Conservation (phyloP, 73 alveolate genomes). For the Paramecium octaurelia region DNA sequence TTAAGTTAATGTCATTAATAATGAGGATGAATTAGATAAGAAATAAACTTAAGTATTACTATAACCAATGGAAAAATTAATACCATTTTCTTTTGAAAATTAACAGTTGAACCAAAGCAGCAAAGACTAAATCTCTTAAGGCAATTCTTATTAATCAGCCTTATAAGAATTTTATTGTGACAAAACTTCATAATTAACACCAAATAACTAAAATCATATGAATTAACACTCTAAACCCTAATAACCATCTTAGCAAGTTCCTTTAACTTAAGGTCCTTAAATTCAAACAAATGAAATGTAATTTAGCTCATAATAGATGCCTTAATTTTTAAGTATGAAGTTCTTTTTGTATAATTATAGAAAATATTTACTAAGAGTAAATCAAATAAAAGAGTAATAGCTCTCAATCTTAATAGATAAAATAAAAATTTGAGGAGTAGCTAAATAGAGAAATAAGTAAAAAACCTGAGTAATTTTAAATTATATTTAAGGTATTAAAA, state of each 20-base stretch:
- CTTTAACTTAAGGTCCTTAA: background rate
- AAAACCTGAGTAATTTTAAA: background rate
- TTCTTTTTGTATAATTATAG: no score
- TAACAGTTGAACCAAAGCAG: background rate
- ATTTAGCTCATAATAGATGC: background rate
- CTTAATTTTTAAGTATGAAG: no score
- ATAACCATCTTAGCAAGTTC: background rate
- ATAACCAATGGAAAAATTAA: background rate
- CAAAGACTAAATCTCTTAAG: background rate
- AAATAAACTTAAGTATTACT: background rate
- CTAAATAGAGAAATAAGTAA: background rate
- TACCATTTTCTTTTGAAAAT: background rate
- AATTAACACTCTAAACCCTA: background rate
- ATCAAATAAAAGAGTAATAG: background rate
- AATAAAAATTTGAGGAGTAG: background rate
- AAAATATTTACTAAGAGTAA: no score
- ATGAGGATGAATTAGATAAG: background rate
- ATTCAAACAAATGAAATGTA: background rate
- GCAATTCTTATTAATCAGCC: background rate
- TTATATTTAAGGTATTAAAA: background rate
- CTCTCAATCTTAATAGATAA: background rate
- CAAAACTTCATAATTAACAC: background rate
- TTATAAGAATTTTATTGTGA: background rate
- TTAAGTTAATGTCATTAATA: background rate
- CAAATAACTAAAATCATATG: no score